Conservation (phyloP, 176 grass and related monocot genomes). For the Phyllostachys edulis region DNA sequence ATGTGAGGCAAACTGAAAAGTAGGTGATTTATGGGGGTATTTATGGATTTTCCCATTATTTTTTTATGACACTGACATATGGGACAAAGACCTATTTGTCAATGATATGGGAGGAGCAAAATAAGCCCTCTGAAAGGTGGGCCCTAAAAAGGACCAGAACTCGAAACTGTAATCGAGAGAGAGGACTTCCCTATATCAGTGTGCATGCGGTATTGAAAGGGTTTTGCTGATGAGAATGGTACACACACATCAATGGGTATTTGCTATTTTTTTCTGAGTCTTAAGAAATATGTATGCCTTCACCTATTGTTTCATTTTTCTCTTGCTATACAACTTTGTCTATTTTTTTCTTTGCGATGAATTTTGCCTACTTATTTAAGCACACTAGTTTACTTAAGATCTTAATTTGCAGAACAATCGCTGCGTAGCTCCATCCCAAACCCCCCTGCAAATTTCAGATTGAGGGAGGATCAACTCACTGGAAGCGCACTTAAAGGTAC, state of each 20-base stretch:
- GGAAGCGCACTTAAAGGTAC: slow-evolving; percentile 92
- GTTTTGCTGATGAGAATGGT: slow-evolving; percentile 1
- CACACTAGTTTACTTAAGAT: slow-evolving; percentile 31
- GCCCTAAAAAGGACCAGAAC: not conserved
- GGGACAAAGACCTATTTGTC: not conserved
- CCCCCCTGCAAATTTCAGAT: slow-evolving; percentile 78
- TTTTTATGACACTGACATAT: not conserved
- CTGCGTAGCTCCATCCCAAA: slow-evolving; percentile 79
- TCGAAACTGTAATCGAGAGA: not conserved
- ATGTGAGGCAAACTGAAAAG: too few relatives aligned
- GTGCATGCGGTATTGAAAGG: not conserved
- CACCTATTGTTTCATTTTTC: slow-evolving; percentile 6
- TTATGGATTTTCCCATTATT: too few relatives aligned
- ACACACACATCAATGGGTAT: not conserved
- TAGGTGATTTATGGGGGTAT: too few relatives aligned
- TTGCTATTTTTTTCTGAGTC: not conserved
- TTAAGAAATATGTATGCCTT: not conserved
- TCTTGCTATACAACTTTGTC: slow-evolving; percentile 12
- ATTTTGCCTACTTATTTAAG: not conserved
- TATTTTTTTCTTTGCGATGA: too few relatives aligned
- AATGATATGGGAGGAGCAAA: not conserved
- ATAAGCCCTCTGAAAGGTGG: not conserved
- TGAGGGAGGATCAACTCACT: slow-evolving; percentile 83
- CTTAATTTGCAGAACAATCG: slow-evolving; percentile 72
- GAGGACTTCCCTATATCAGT: not conserved